Percentiles rank a stretch among this genome's conserved stretches.
Conservation (phyloP, 257 asterid species). For the Solanum paucissectum region DNA sequence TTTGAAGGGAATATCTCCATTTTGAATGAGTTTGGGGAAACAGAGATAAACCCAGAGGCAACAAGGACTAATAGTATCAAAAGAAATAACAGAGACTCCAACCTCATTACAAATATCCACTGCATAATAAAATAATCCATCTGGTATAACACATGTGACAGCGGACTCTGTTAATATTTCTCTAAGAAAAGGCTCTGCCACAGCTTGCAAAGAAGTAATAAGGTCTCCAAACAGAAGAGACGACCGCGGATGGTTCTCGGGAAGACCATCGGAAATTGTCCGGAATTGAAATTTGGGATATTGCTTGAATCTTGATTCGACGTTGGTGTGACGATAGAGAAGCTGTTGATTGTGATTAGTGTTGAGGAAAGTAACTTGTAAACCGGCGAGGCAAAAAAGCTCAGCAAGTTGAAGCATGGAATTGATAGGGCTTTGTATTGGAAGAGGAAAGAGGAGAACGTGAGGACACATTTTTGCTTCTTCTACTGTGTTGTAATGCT, state of each 20-base stretch:
- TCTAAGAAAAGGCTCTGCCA: constrained; percentile 11
- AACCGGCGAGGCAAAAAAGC: constrained; percentile 24
- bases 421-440: constrained; percentile 34
- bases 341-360: constrained; percentile 27
- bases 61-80: constrained; percentile 15
- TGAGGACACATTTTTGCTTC: constrained; percentile 18
- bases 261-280: constrained; percentile 35
- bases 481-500: neutral
- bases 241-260: constrained; percentile 35
- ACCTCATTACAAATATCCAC: constrained; percentile 14
- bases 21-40: constrained; percentile 10
- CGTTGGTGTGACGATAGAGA: constrained; percentile 19
- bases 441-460: constrained; percentile 35
- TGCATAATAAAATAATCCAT: constrained; percentile 19
- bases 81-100: constrained; percentile 7
- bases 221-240: neutral
- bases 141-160: constrained; percentile 15
- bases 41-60: constrained; percentile 14
- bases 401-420: constrained; percentile 46
- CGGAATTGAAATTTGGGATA: constrained; percentile 28
- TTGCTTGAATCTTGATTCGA: constrained; percentile 6
- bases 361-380: constrained; percentile 28
- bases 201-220: neutral
- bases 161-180: neutral
- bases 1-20: constrained; percentile 9